These are phyloP conservation scores for Neurospora sp. DNA, from an alignment of 495 filamentous ascomycete species.

Conservation along the genomic window DNA sequence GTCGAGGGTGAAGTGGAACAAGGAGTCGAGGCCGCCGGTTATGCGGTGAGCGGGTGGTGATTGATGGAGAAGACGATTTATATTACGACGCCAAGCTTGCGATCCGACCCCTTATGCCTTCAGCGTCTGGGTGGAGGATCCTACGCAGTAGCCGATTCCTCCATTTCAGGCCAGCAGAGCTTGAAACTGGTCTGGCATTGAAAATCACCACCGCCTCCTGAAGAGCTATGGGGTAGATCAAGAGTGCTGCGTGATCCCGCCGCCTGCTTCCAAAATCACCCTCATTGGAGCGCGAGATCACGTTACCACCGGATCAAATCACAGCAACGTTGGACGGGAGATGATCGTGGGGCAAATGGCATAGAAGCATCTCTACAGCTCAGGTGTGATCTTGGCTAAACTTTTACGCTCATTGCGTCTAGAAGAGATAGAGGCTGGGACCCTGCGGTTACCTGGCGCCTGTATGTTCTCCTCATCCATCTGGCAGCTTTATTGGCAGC, in stretches of 20 bases:
- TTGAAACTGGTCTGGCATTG: not conserved
- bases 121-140: not conserved
- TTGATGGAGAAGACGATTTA: not conserved
- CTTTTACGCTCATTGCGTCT: not conserved
- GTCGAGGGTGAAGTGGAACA: constrained; percentile 89
- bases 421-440: not conserved
- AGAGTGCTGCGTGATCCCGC: not conserved
- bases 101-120: not conserved
- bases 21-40: constrained; percentile 80
- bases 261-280: not conserved
- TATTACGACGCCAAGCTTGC: not conserved
- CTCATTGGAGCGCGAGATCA: not conserved
- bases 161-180: not conserved
- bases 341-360: not conserved
- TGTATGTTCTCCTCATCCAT: not conserved
- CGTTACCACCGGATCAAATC: not conserved
- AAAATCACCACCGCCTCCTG: not conserved
- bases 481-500: not conserved
- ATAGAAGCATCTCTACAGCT: not conserved
- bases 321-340: not conserved
- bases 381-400: not conserved
- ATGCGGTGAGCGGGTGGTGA: constrained; percentile 53
- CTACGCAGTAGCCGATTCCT: not conserved
- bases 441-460: not conserved
- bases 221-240: not conserved